These are phyloP conservation scores for Telopea speciosissima DNA, from an alignment of 177 flowering plant genomes.

Conservation along the genomic window DNA sequence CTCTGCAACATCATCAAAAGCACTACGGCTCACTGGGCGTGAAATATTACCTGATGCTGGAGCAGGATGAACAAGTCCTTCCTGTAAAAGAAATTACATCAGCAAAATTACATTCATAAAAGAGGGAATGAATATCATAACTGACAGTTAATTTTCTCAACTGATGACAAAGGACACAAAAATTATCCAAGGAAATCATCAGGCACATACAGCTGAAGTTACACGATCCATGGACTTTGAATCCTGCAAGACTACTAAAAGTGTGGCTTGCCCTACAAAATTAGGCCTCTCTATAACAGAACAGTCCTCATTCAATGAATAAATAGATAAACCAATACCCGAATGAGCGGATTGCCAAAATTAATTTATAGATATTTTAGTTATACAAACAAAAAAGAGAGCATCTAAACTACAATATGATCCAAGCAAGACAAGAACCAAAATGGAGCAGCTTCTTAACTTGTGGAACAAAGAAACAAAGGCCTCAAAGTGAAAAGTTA, in stretches of 20 bases:
- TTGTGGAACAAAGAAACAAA: neutral
- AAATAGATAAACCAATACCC: neutral
- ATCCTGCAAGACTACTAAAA: neutral
- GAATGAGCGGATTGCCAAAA: no score
- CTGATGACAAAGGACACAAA: neutral
- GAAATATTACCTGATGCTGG: conserved; percentile 36
- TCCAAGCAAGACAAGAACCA: neutral
- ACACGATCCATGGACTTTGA: neutral
- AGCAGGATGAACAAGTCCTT: conserved; percentile 44
- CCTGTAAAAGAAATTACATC: conserved; percentile 33
- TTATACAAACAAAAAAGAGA: neutral
- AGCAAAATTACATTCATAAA: neutral
- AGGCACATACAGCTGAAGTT: neutral
- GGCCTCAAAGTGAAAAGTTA: neutral
- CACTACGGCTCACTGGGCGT: conserved; percentile 45
- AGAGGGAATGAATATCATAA: neutral
- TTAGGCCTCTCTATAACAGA: neutral
- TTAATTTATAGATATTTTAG: no score
- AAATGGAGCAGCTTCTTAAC: no score
- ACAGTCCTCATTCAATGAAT: neutral
- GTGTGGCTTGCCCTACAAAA: neutral
- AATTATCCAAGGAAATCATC: no score
- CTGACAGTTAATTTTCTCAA: no score
- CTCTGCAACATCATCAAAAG: conserved; percentile 37
- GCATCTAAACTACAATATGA: neutral